Base-by-base conservation (phyloP, 768 basidiomycete species). In the Guyanaporus albipodus region DNA sequence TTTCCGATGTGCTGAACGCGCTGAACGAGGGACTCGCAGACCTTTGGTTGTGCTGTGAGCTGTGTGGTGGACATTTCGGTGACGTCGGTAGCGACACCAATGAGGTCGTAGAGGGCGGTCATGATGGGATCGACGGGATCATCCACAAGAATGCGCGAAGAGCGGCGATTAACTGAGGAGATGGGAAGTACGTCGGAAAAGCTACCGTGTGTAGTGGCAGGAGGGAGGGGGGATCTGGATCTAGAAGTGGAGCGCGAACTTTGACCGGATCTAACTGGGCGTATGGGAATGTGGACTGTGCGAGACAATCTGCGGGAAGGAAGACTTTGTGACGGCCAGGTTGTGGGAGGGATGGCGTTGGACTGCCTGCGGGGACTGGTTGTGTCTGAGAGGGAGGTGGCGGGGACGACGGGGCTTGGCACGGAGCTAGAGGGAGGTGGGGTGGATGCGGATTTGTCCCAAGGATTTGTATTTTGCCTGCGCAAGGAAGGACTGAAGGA, bases 201-300 rank as follows among this genome's bases (percentile, higher is more conserved):
- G 63, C 78, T 82, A 51, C 74, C 67, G 66, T 84, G 84, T 4
- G 75, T 76, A 45, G 82, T 75, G 46, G 78, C 59, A 31, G 83
- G 79, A 9, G 92, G 92, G 43, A 96, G 75, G 1, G 93, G 94
- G 0, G 96, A 97, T 33, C 93, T 81, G 6, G 95, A 98, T 37
- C 94, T 85, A 44, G 95, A 97, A 17, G 88, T 92, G 8, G 93
- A 96, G 27, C 95, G 87, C 18, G 95, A 98, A 61, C 85, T 89
- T 54, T 86, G 83, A 24, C 80, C 83, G 44, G 91, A 91, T 44
- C 72, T 82, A 39, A 80, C 71, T 17, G 82, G 75, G 22, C 79
- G 79, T 32, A 75, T 67, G 42, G 83, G 79, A 43, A 90, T 87
- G 59, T 91, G 88, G 47, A 91, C 86, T 3, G 85, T 81, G 52